Percentiles rank a stretch among this genome's conserved stretches.
Conservation (phyloP, 2,329 filamentous ascomycete genomes). For the Falciphora oryzae region DNA sequence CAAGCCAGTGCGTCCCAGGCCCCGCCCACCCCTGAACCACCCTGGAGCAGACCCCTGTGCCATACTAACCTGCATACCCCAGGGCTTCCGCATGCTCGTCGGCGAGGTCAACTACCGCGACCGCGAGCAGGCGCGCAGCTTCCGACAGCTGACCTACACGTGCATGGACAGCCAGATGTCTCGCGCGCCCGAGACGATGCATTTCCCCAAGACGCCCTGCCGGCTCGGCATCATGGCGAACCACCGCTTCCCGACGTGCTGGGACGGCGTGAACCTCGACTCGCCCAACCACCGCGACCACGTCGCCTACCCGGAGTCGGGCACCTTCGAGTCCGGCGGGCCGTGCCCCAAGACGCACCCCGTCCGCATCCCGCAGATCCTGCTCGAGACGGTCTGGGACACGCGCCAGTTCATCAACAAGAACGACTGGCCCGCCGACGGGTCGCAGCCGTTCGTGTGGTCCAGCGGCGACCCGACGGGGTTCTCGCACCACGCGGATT, state of each 20-base stretch:
- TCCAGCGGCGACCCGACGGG: conserved; percentile 31
- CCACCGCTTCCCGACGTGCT: conserved; percentile 44
- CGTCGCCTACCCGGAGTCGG: conserved; percentile 36
- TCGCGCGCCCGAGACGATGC: conserved; percentile 31
- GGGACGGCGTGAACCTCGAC: conserved; percentile 46
- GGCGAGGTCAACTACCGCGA: conserved; percentile 30
- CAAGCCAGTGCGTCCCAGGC: conserved; percentile 1
- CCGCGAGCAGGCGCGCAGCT: conserved; percentile 29
- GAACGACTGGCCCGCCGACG: conserved; percentile 30
- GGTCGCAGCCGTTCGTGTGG: conserved; percentile 35
- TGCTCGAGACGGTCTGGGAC: conserved; percentile 34
- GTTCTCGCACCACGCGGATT: conserved; percentile 34
- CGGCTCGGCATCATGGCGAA: conserved; percentile 37
- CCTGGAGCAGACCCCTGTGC: no score
- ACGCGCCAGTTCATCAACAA: conserved; percentile 29
- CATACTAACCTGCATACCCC: no score
- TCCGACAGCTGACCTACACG: conserved; percentile 33
- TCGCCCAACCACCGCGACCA: conserved; percentile 38
- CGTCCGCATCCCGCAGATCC: conserved; percentile 34
- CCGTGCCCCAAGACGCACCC: conserved; percentile 34
- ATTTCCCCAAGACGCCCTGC: conserved; percentile 32
- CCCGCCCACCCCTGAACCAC: background rate
- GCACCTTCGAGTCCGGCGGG: conserved; percentile 37
- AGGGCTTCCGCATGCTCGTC: conserved; percentile 41
- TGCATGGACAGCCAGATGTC: conserved; percentile 32